Evolutionary conservation across 2,329 filamentous ascomycete genomes (phyloP).

Genomic region (Colletotrichum spinosum): DNA sequence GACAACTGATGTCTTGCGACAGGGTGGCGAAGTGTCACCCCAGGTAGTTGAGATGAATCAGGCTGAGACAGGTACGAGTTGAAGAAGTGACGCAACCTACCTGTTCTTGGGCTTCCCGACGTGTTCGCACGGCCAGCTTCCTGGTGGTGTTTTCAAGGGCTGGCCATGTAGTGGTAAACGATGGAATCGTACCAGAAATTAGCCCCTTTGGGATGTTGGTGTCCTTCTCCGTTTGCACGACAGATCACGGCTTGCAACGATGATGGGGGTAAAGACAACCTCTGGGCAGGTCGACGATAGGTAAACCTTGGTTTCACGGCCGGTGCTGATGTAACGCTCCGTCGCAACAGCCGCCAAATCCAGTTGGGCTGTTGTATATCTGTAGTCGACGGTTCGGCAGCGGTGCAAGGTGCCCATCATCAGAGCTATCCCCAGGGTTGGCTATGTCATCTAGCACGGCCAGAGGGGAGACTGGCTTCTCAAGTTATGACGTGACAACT

Average conservation of each 20-base stretch:
- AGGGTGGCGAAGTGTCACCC: conserved; percentile 23
- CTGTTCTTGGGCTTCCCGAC: background rate
- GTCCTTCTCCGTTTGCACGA: conserved; percentile 1
- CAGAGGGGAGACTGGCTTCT: background rate
- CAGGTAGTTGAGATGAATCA: conserved; percentile 30
- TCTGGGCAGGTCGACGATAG: too few relatives aligned
- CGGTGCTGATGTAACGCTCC: conserved; percentile 9
- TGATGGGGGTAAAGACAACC: conserved; percentile 3
- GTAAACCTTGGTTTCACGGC: conserved; percentile 10
- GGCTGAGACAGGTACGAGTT: conserved; percentile 20
- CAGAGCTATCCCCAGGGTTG: background rate
- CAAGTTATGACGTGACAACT: too few relatives aligned
- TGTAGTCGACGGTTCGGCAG: background rate
- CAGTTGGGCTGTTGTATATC: background rate
- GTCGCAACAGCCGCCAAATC: conserved; percentile 6
- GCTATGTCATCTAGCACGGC: background rate
- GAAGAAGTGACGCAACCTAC: conserved; percentile 13
- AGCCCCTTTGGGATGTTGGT: background rate
- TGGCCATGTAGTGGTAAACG: background rate
- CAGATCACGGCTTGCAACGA: conserved; percentile 7
- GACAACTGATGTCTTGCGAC: conserved; percentile 35
- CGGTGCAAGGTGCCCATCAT: background rate
- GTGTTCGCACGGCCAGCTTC: too few relatives aligned
- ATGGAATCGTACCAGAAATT: background rate
- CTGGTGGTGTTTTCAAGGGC: background rate